phyloP scores from a whole-genome alignment of 176 grass and related monocot species.

The Hsuehochloa calcarea region DNA sequence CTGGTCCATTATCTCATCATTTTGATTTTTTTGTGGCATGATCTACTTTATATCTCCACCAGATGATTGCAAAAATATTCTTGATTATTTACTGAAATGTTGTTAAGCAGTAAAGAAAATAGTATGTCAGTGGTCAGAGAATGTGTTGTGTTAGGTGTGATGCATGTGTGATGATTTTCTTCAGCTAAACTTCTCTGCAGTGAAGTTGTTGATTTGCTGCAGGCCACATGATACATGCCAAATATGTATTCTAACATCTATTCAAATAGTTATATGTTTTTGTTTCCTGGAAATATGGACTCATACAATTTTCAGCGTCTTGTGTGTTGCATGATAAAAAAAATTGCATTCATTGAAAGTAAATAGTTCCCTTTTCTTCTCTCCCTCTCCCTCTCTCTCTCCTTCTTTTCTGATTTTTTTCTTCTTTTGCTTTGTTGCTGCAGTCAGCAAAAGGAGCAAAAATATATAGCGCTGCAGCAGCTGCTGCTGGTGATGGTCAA shows the following conservation, averaged over 20 bases:
- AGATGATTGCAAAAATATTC: neutral
- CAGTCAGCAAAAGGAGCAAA: conserved; percentile 90
- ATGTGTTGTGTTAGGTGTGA: neutral
- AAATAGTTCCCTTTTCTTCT: neutral
- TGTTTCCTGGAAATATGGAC: neutral
- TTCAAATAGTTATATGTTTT: neutral
- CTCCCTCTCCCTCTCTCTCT: neutral
- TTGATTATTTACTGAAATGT: conserved; percentile 10
- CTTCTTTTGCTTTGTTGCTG: conserved; percentile 22
- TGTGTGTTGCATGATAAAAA: neutral
- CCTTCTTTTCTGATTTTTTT: neutral
- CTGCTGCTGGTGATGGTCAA: conserved; percentile 57
- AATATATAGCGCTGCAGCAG: conserved; percentile 67
- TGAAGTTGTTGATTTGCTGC: neutral
- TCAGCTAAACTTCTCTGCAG: neutral
- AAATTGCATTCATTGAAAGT: neutral
- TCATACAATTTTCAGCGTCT: conserved; percentile 4
- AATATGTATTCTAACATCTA: conserved; percentile 18
- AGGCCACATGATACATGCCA: conserved; percentile 14
- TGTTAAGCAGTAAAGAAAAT: neutral
- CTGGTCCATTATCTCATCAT: neutral
- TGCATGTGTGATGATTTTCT: neutral
- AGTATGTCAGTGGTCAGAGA: neutral
- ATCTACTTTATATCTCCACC: neutral
- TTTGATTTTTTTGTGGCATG: neutral